These are phyloP conservation scores for Citrus reticulata DNA, from an alignment of 345 rosid genomes.

Conservation along the genomic window DNA sequence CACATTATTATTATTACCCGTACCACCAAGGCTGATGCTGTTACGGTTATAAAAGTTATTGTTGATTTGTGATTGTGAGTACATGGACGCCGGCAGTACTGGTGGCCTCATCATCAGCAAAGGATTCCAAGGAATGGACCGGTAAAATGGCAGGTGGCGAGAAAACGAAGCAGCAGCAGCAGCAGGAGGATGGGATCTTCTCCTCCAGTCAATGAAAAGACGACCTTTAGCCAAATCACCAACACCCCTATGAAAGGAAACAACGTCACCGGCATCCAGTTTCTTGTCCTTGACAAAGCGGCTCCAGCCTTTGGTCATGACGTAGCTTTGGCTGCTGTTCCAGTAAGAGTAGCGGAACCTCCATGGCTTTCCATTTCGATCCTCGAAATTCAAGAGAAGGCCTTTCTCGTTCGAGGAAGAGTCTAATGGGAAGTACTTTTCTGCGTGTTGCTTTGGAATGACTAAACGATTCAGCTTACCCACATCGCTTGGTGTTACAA, in stretches of 20 bases:
- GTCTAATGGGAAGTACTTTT: constrained; percentile 82
- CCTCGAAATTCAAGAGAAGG: constrained; percentile 69
- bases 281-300: constrained; percentile 79
- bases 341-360: constrained; percentile 74
- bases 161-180: not conserved
- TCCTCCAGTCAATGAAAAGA: constrained; percentile 68
- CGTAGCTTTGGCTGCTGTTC: constrained; percentile 83
- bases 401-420: constrained; percentile 66
- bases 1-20: constrained; percentile 13
- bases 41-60: constrained; percentile 13
- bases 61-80: constrained; percentile 17
- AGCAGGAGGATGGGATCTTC: constrained; percentile 39
- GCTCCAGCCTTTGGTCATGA: constrained; percentile 85
- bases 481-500: constrained; percentile 64
- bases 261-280: constrained; percentile 72
- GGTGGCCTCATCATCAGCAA: constrained; percentile 36
- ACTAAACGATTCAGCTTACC: constrained; percentile 63
- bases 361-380: constrained; percentile 58
- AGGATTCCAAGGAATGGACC: constrained; percentile 44
- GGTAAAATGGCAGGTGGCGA: constrained; percentile 30
- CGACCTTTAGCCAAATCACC: constrained; percentile 48
- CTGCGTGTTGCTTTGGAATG: constrained; percentile 68
- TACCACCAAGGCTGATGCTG: constrained; percentile 19
- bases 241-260: constrained; percentile 62
- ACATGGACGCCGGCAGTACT: not conserved